phyloP scores from a whole-genome alignment of 2,329 filamentous ascomycete genomes.

The Xylaria hypoxylon region DNA sequence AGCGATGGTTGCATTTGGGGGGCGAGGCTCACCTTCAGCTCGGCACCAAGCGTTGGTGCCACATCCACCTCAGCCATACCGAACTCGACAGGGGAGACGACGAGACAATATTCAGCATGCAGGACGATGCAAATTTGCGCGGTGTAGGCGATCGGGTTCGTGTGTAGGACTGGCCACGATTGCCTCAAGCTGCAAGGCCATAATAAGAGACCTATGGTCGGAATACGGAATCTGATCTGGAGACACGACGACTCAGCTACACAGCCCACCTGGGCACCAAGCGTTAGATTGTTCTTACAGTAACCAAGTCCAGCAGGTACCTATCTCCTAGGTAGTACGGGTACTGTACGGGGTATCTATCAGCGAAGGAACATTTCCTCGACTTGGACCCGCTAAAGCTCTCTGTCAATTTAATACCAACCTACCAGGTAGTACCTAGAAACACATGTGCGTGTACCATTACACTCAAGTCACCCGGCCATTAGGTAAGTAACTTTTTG shows the following conservation, averaged over 20 bases:
- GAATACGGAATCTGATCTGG: slow-evolving; percentile 8
- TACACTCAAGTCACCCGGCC: not conserved
- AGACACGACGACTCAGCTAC: slow-evolving; percentile 12
- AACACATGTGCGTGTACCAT: not conserved
- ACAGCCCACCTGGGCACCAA: slow-evolving; percentile 28
- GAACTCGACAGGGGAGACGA: slow-evolving; percentile 39
- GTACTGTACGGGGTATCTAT: slow-evolving; percentile 5
- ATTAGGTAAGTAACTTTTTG: too few relatives aligned
- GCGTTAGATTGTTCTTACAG: not conserved
- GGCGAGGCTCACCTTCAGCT: slow-evolving; percentile 79
- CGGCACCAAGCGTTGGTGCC: slow-evolving; percentile 88
- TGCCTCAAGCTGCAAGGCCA: slow-evolving; percentile 32
- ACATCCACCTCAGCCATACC: slow-evolving; percentile 85
- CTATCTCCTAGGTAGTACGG: not conserved
- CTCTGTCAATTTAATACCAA: not conserved
- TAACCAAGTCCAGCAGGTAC: slow-evolving; percentile 11
- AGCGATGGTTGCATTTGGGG: slow-evolving; percentile 39
- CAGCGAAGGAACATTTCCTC: not conserved
- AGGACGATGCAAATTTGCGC: slow-evolving; percentile 28
- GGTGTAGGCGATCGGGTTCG: slow-evolving; percentile 22
- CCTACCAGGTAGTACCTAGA: not conserved
- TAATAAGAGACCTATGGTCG: slow-evolving; percentile 29
- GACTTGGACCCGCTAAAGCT: slow-evolving; percentile 10
- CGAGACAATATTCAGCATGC: slow-evolving; percentile 41
- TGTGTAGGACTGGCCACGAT: slow-evolving; percentile 27